phyloP scores from a whole-genome alignment of 306 rosid genomes.

The Alnus glutinosa region DNA sequence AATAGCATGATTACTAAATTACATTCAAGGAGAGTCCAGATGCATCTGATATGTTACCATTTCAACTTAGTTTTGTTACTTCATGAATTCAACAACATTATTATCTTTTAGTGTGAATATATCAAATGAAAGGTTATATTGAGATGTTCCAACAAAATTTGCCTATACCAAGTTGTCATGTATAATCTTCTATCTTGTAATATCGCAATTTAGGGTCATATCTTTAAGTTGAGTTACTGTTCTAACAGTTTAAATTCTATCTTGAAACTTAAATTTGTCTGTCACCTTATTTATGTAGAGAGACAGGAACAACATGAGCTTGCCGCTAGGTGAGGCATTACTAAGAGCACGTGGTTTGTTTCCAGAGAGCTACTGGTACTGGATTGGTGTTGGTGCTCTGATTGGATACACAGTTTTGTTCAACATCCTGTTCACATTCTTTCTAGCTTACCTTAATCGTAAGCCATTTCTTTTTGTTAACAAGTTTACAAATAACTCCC shows the following conservation, averaged over 20 bases:
- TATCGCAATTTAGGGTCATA: neutral
- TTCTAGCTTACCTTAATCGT: constrained; percentile 91
- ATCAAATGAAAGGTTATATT: neutral
- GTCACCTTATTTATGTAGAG: constrained; percentile 44
- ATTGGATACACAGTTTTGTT: constrained; percentile 87
- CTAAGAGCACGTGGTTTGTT: constrained; percentile 64
- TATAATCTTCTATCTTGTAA: neutral
- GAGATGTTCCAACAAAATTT: neutral
- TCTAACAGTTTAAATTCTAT: constrained; percentile 24
- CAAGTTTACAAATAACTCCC: constrained; percentile 26
- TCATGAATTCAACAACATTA: neutral
- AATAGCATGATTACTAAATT: neutral
- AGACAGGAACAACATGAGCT: constrained; percentile 48
- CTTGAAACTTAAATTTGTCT: constrained; percentile 21
- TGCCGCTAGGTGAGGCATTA: constrained; percentile 70
- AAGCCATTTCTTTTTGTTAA: constrained; percentile 45
- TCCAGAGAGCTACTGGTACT: constrained; percentile 91
- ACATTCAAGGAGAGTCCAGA: neutral
- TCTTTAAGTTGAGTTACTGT: neutral
- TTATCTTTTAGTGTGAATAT: neutral
- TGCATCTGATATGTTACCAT: constrained; percentile 2
- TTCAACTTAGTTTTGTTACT: neutral
- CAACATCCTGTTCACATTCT: constrained; percentile 79
- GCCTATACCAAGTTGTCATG: neutral
- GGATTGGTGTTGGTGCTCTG: constrained; percentile 98